Percentiles rank a stretch among this genome's conserved stretches.
These are phyloP conservation scores for Amanita pallidorosea DNA, from an alignment of 768 basidiomycete genomes.

Conservation along the genomic window DNA sequence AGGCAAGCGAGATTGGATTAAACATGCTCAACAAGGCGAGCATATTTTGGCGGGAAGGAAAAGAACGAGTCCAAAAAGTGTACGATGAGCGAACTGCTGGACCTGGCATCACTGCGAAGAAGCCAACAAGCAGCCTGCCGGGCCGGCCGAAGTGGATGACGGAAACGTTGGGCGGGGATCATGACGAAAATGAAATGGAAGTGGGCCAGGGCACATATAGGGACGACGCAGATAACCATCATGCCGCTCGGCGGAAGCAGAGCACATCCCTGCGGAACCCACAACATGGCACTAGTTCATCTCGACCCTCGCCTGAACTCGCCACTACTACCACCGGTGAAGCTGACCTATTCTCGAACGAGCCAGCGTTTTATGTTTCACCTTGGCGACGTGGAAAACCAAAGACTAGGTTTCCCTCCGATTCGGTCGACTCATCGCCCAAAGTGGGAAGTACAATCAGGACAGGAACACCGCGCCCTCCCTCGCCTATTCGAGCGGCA, in stretches of 20 bases:
- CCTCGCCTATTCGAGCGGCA: conserved; percentile 11
- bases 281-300: neutral
- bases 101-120: conserved; percentile 12
- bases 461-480: conserved; percentile 23
- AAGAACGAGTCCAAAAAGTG: conserved; percentile 63
- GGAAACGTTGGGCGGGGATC: conserved; percentile 22
- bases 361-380: conserved; percentile 16
- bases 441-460: conserved; percentile 15
- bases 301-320: conserved; percentile 6
- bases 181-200: conserved; percentile 21
- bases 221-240: conserved; percentile 20
- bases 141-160: conserved; percentile 59
- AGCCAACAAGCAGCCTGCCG: conserved; percentile 12
- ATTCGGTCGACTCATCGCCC: conserved; percentile 26
- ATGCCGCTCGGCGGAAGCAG: neutral
- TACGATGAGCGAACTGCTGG: conserved; percentile 63
- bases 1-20: conserved; percentile 80
- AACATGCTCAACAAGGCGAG: conserved; percentile 78
- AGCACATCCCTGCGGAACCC: neutral
- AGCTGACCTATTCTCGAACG: conserved; percentile 26
- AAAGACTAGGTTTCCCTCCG: conserved; percentile 6
- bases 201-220: conserved; percentile 22
- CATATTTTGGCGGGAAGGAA: conserved; percentile 78
- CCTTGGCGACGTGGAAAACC: conserved; percentile 20
- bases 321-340: conserved; percentile 9